phyloP scores from a whole-genome alignment of 2,329 filamentous ascomycete species.

The Cladosporium velox region DNA sequence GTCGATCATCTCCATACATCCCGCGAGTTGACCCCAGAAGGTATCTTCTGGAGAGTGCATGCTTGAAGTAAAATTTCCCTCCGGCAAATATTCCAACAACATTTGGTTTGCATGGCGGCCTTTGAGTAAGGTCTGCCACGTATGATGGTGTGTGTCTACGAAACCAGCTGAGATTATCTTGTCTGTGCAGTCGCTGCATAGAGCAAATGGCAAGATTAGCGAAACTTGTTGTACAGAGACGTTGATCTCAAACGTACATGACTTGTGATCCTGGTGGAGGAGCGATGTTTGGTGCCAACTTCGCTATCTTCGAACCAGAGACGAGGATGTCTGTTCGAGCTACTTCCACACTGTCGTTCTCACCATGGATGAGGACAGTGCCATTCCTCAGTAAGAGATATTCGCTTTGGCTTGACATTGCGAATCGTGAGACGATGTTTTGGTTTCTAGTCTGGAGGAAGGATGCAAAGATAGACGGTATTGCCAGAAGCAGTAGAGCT shows the following conservation, averaged over 20 bases:
- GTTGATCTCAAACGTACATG: slow-evolving; percentile 27
- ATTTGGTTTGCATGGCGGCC: slow-evolving; percentile 43
- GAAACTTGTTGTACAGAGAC: not conserved
- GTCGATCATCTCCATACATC: slow-evolving; percentile 44
- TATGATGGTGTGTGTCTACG: slow-evolving; percentile 49
- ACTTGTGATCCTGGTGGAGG: slow-evolving; percentile 29
- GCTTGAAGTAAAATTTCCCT: slow-evolving; percentile 42
- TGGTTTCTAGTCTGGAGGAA: not conserved
- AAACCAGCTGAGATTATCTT: slow-evolving; percentile 48
- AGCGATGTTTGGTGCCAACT: slow-evolving; percentile 35
- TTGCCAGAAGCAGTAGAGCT: not conserved
- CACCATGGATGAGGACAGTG: slow-evolving; percentile 40
- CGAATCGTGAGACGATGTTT: not conserved
- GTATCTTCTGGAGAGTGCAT: slow-evolving; percentile 45
- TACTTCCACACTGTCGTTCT: slow-evolving; percentile 36
- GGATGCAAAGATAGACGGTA: not conserved
- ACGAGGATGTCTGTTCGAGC: slow-evolving; percentile 39
- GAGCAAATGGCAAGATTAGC: not conserved
- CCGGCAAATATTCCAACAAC: slow-evolving; percentile 47
- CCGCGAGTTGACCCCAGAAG: slow-evolving; percentile 50
- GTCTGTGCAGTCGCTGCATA: slow-evolving; percentile 39
- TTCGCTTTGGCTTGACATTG: slow-evolving; percentile 1
- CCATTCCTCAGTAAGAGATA: slow-evolving; percentile 39
- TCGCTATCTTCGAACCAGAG: slow-evolving; percentile 38
- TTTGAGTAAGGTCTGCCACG: slow-evolving; percentile 49